A percentile compares a stretch with the other conserved stretches of the same genome.
These are phyloP conservation scores for Camellia lanceoleosa DNA, from an alignment of 148 eudicot genomes.

Conservation along the genomic window DNA sequence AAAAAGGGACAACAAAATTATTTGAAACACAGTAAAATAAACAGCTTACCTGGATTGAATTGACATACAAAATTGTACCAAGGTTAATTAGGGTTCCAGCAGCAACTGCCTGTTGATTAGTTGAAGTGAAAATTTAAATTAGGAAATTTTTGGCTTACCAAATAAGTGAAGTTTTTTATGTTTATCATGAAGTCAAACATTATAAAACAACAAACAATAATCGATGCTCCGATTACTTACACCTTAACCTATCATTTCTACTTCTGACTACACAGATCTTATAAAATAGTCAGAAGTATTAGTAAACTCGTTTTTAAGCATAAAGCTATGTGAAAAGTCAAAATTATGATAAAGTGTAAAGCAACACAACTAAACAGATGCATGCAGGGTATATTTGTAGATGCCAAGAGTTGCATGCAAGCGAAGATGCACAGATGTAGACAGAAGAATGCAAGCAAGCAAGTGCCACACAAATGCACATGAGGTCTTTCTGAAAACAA, in stretches of 20 bases:
- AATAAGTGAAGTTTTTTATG: not conserved
- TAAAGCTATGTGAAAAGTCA: not conserved
- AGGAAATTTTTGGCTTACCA: not conserved
- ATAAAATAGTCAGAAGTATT: not conserved
- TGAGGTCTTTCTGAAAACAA: not conserved
- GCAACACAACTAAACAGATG: not conserved
- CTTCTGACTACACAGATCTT: no score
- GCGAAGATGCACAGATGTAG: not conserved
- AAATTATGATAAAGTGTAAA: not conserved
- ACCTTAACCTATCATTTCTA: not conserved
- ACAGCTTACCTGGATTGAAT: constrained; percentile 72
- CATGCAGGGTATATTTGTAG: not conserved
- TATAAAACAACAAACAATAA: not conserved
- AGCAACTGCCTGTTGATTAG: constrained; percentile 66
- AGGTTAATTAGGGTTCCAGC: constrained; percentile 95
- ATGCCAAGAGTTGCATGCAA: constrained; percentile 1
- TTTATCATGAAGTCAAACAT: not conserved
- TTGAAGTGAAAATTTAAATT: constrained; percentile 14
- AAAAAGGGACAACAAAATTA: not conserved
- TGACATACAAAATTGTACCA: constrained; percentile 75
- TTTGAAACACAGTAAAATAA: constrained; percentile 5
- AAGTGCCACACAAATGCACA: not conserved
- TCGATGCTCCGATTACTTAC: not conserved
- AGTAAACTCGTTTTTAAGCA: not conserved
- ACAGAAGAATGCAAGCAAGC: not conserved